Evolutionary conservation across 441 rosid genomes (phyloP), one percentile per base, ranked within the genome.

Genomic region (Jatropha podagrica): DNA sequence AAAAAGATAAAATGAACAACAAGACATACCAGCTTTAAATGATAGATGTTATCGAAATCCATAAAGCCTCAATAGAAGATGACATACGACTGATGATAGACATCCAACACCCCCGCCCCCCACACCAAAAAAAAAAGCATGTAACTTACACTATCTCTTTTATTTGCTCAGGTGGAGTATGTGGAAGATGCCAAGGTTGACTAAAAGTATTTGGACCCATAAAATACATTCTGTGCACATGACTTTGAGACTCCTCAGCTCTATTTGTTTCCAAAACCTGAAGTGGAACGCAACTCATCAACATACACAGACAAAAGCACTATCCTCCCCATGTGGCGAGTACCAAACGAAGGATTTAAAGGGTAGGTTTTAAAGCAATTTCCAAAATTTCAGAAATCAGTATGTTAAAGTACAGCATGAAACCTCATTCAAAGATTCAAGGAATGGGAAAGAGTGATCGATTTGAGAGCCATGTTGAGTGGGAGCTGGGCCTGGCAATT

Each of bases 181-280:
- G 98, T 32, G 97, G 92, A 78, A 96, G 94, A 85, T 94, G 94
- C 98, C 98, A 96, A 66, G 99, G 98, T 81, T 94, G 94, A 78
- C 98, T 86, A 81, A 96, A 94, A 52, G 95, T 92, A 87, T 96
- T 94, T 64, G 93, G 95, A 74, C 98, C 99, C 97, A 92, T 91
- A 82, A 96, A 94, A 84, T 94, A 96, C 96, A 96, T 89, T 77
- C 99, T 89, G 80, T 96, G 98, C 75, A 96, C 91, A 74, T 96
- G 99, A 85, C 91, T 88, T 81, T 95, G 96, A 70, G 98, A 93
- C 84, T 92, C 97, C 89, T 92, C 99, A 70, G 91, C 99, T 84
- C 98, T 93, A 80, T 94, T 94, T 72, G 99, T 96, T 87, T 96
- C 99, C 88, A 96, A 49, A 74, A 96, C 99, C 99, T 96, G 83